A percentile compares a stretch with the other conserved stretches of the same genome.
phyloP scores from a whole-genome alignment of 805 yeast species.

The Schizosaccharomyces lindneri region DNA sequence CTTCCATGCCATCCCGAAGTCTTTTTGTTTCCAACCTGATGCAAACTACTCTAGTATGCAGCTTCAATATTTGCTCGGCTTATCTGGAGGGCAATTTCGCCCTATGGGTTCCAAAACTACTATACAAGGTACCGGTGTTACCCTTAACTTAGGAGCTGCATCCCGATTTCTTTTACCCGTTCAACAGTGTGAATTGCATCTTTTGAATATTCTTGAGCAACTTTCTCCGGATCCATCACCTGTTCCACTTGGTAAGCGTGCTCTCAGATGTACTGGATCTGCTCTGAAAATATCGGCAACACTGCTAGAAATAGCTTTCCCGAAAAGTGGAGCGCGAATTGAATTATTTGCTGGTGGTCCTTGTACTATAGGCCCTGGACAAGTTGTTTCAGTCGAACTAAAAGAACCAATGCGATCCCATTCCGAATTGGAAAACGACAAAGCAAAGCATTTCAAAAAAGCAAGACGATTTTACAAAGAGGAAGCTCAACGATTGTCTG shows the following conservation, averaged over 20 bases:
- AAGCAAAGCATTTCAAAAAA: slow-evolving; percentile 66
- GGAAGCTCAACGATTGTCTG: slow-evolving; percentile 44
- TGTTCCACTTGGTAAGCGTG: slow-evolving; percentile 47
- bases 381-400: slow-evolving; percentile 71
- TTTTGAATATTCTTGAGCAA: slow-evolving; percentile 54
- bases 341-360: slow-evolving; percentile 86
- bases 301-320: slow-evolving; percentile 55
- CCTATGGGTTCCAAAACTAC: not conserved
- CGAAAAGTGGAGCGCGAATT: slow-evolving; percentile 70
- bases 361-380: slow-evolving; percentile 81
- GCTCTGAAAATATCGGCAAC: slow-evolving; percentile 69
- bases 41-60: slow-evolving; percentile 42
- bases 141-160: slow-evolving; percentile 9
- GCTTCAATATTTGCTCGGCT: slow-evolving; percentile 36
- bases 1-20: slow-evolving; percentile 41
- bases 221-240: slow-evolving; percentile 72
- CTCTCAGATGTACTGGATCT: slow-evolving; percentile 78
- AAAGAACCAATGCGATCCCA: slow-evolving; percentile 94
- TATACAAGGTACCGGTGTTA: not conserved
- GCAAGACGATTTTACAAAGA: slow-evolving; percentile 61
- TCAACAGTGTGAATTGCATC: slow-evolving; percentile 56
- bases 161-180: slow-evolving; percentile 41
- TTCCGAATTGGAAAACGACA: slow-evolving; percentile 78
- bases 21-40: slow-evolving; percentile 69
- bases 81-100: slow-evolving; percentile 10